Evolutionary conservation across 2,329 filamentous ascomycete species (phyloP).

Genomic region (Diaporthe australafricana): DNA sequence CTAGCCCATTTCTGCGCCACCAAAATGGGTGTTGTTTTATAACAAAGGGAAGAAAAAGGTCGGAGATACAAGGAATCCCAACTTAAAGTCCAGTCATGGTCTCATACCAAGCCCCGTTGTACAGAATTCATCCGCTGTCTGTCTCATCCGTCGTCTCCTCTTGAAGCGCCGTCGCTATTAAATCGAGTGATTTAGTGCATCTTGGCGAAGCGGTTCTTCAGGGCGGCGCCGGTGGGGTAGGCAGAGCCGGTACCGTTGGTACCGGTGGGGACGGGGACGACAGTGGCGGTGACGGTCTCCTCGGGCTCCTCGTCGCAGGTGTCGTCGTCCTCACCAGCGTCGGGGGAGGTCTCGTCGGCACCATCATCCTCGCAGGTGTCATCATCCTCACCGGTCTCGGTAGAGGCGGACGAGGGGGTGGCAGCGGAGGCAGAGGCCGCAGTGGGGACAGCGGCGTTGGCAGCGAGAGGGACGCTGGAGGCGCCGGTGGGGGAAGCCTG

Average conservation of each 20-base stretch:
- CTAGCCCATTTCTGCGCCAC: background rate
- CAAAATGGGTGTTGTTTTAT: background rate
- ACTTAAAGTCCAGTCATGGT: slow-evolving; percentile 33
- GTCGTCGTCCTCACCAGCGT: slow-evolving; percentile 27
- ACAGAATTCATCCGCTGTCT: background rate
- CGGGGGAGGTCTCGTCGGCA: slow-evolving; percentile 7
- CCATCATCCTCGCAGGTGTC: slow-evolving; percentile 33
- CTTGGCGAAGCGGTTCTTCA: slow-evolving; percentile 37
- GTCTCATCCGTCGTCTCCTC: background rate
- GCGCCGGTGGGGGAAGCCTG: slow-evolving; percentile 2
- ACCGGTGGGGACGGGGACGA: slow-evolving; percentile 28
- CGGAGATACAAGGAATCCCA: slow-evolving; percentile 33
- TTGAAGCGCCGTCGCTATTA: background rate
- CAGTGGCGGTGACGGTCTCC: slow-evolving; percentile 38
- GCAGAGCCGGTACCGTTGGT: slow-evolving; percentile 33
- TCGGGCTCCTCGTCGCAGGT: slow-evolving; percentile 30
- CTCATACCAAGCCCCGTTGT: slow-evolving; percentile 35
- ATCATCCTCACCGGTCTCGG: background rate
- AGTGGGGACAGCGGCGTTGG: slow-evolving; percentile 27
- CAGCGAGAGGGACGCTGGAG: slow-evolving; percentile 24
- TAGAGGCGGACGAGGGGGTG: background rate
- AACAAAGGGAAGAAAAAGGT: slow-evolving; percentile 33
- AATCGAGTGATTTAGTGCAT: slow-evolving; percentile 32
- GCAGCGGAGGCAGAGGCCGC: slow-evolving; percentile 2
- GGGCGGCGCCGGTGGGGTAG: slow-evolving; percentile 35